Percentiles rank a stretch among this genome's conserved stretches.
Evolutionary conservation across 176 grass and related monocot species (phyloP).

Genomic region (Zea luxurians): DNA sequence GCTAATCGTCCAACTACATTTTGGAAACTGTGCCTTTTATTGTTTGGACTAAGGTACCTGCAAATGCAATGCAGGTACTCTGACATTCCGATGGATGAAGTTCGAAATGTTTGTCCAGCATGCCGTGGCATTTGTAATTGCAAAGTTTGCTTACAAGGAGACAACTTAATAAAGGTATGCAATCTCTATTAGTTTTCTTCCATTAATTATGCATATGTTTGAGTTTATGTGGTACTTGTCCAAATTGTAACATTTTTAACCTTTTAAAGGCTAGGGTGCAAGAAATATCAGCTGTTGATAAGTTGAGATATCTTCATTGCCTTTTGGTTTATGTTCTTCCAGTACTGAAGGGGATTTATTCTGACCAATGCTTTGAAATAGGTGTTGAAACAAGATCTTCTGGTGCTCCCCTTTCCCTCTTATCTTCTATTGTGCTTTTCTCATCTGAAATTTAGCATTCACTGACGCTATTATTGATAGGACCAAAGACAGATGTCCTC

Average conservation of each 20-base stretch:
- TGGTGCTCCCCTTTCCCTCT: conserved; percentile 53
- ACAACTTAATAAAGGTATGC: conserved; percentile 85
- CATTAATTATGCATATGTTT: conserved; percentile 26
- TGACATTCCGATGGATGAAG: conserved; percentile 72
- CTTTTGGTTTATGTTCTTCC: conserved; percentile 86
- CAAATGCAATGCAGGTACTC: conserved; percentile 68
- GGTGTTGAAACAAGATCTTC: conserved; percentile 78
- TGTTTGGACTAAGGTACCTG: conserved; percentile 25
- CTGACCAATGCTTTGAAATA: conserved; percentile 88
- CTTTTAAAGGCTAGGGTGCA: conserved; percentile 74
- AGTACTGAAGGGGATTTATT: conserved; percentile 78
- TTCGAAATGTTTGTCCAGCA: conserved; percentile 80
- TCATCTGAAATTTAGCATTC: conserved; percentile 22
- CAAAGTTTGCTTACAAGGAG: conserved; percentile 75
- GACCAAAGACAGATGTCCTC: conserved; percentile 72
- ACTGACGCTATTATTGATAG: conserved; percentile 40
- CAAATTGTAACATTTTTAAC: conserved; percentile 21
- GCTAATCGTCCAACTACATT: background rate
- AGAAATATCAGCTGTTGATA: conserved; percentile 77
- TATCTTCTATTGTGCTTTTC: conserved; percentile 8
- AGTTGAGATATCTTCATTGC: conserved; percentile 94
- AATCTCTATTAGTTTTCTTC: conserved; percentile 30
- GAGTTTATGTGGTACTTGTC: conserved; percentile 17
- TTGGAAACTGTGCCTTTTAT: conserved; percentile 4
- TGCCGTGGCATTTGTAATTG: conserved; percentile 98